phyloP scores from a whole-genome alignment of 805 yeast genomes.

The Lachancea sp. region DNA sequence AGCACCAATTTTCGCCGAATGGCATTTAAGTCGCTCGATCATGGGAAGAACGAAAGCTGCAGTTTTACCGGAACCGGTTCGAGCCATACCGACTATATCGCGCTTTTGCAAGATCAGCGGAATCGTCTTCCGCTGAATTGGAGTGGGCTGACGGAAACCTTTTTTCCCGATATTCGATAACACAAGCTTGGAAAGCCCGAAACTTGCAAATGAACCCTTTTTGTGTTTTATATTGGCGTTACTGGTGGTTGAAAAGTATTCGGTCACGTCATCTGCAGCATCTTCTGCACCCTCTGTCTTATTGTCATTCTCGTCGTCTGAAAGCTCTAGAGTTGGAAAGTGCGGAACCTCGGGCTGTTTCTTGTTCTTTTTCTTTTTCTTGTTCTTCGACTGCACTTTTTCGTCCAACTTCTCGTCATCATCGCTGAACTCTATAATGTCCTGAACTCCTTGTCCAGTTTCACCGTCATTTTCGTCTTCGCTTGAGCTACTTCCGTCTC shows the following conservation, averaged over 20 bases:
- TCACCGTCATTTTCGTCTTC: constrained; percentile 34
- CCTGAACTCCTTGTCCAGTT: constrained; percentile 39
- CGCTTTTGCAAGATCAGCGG: constrained; percentile 81
- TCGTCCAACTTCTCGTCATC: constrained; percentile 38
- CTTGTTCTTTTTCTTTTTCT: constrained; percentile 10
- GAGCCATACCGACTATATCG: constrained; percentile 98
- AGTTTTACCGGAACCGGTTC: constrained; percentile 98
- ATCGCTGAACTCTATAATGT: constrained; percentile 45
- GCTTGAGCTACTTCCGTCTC: constrained; percentile 23
- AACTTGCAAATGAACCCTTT: constrained; percentile 80
- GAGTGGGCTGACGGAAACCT: constrained; percentile 94
- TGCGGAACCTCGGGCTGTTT: constrained; percentile 8
- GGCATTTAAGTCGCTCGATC: constrained; percentile 75
- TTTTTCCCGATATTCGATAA: constrained; percentile 66
- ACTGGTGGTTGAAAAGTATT: constrained; percentile 36
- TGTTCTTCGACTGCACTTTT: constrained; percentile 9
- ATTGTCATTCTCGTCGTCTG: constrained; percentile 41
- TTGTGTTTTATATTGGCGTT: constrained; percentile 35
- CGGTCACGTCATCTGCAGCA: constrained; percentile 41
- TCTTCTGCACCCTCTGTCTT: constrained; percentile 33
- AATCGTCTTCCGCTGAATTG: constrained; percentile 93
- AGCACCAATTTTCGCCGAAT: constrained; percentile 80
- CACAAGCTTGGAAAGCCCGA: constrained; percentile 74
- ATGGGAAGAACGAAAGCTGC: constrained; percentile 93
- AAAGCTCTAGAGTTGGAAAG: constrained; percentile 49